Evolutionary conservation across 2,329 filamentous ascomycete species (phyloP).

Genomic region (Eutypa lata): DNA sequence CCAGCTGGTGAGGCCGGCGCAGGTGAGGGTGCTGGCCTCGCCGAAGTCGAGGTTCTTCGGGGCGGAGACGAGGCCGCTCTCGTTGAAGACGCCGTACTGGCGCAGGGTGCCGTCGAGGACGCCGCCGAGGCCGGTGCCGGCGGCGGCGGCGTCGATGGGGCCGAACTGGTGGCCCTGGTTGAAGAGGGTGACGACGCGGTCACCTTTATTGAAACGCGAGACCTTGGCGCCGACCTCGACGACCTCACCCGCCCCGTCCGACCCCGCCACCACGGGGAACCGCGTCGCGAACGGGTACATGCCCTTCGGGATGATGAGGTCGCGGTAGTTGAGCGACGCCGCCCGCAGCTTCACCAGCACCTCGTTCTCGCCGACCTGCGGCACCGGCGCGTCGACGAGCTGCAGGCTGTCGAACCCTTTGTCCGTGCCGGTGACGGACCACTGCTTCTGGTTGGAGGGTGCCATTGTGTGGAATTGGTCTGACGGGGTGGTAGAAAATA

Average conservation of each 20-base stretch:
- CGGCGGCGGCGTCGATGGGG: constrained; percentile 29
- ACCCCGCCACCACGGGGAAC: constrained; percentile 45
- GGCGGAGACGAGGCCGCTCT: constrained; percentile 63
- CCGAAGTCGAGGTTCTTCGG: constrained; percentile 52
- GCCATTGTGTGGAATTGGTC: constrained; percentile 20
- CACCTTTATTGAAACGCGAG: constrained; percentile 47
- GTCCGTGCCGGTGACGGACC: constrained; percentile 48
- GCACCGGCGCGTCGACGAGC: constrained; percentile 51
- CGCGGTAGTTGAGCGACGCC: constrained; percentile 54
- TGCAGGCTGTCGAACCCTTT: constrained; percentile 59
- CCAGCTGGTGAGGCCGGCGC: constrained; percentile 63
- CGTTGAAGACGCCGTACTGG: constrained; percentile 64
- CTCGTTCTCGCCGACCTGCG: constrained; percentile 64
- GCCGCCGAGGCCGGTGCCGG: constrained; percentile 62
- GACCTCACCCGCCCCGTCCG: constrained; percentile 53
- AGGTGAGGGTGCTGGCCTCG: constrained; percentile 57
- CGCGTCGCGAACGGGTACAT: constrained; percentile 42
- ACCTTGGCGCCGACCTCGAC: constrained; percentile 48
- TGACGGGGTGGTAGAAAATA: no score
- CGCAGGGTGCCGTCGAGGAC: constrained; percentile 65
- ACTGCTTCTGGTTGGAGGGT: constrained; percentile 48
- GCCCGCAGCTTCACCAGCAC: constrained; percentile 65
- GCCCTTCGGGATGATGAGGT: constrained; percentile 48
- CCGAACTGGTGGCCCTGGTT: constrained; percentile 52
- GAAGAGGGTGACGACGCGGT: constrained; percentile 60